These are phyloP conservation scores for Mycocentrospora acerina DNA, from an alignment of 2,329 filamentous ascomycete species.

Conservation along the genomic window DNA sequence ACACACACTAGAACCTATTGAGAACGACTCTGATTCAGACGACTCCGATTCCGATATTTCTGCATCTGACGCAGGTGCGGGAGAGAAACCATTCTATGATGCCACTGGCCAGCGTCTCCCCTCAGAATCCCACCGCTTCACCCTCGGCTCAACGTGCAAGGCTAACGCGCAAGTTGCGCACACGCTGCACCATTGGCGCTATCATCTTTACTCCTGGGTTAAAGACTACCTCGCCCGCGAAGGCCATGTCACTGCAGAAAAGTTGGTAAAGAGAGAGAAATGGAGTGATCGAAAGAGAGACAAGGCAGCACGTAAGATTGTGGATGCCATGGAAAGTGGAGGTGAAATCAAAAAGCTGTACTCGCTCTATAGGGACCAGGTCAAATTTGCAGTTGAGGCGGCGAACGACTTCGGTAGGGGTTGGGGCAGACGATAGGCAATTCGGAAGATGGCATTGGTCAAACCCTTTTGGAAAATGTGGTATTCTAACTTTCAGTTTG, in stretches of 20 bases:
- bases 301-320: constrained; percentile 63
- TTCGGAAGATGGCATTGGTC: too few species aligned
- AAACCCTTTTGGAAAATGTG: too few species aligned
- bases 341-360: constrained; percentile 65
- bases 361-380: constrained; percentile 63
- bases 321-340: constrained; percentile 62
- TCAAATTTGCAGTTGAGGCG: constrained; percentile 43
- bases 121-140: constrained; percentile 30
- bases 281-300: constrained; percentile 62
- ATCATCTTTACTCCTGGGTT: constrained; percentile 71
- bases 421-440: constrained; percentile 18
- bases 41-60: constrained; percentile 19
- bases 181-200: constrained; percentile 73
- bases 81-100: constrained; percentile 29
- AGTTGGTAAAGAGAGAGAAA: constrained; percentile 62
- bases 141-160: constrained; percentile 52
- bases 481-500: too few species aligned
- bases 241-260: constrained; percentile 58
- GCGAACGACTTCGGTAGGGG: constrained; percentile 29
- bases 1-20: constrained; percentile 65
- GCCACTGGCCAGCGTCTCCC: constrained; percentile 29
- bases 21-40: constrained; percentile 41
- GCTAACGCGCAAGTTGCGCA: constrained; percentile 70
- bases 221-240: constrained; percentile 60
- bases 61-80: constrained; percentile 18